Base-by-base conservation (phyloP, 352 stramenopile species). In the Globisporangium okanoganense region DNA sequence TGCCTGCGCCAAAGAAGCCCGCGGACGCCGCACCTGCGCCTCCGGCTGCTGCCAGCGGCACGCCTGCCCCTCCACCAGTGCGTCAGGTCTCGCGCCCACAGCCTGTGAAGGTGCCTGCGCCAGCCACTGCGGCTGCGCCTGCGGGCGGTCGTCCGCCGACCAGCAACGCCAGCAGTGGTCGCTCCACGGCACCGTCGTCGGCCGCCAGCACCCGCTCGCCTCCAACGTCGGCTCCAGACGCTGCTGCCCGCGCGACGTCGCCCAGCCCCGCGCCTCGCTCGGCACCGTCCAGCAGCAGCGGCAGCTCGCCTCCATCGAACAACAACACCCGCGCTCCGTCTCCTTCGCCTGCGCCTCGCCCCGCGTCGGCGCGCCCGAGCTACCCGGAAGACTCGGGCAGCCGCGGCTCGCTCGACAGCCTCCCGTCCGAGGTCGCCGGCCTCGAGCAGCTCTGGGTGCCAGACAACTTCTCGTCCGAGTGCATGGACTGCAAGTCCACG, bases 361-460 rank as follows among this genome's bases (percentile, higher is more conserved):
- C 53, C 10, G 44, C 22, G 14, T 31, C 57, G 47, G 50, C 69
- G 48, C 71, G 71, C 41, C 41, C 61, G 13, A 74, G 58, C 48
- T 22, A 65, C 24, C 53, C 55, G 6, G 54, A 58, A 3, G 71
- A 74, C 12, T 56, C 64, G 43, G 60, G 33, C 22, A 62, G 72
- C 25, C 83, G 82, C 36, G 62, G 70, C 25, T 90, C 79, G 41
- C 66, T 90, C 16, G 79, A 90, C 63, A 64, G 66, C 38, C 53
- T 82, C 29, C 79, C 79, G 0, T 55, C 72, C 0, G 79, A 87
- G 38, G 83, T 92, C 3, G 82, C 85, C 5, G 79, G 80, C 5
- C 76, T 95, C 3, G 82, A 95, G 56, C 85, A 93, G 70, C 78
- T 95, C 48, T 95, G 85, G 85, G 83, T 95, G 31, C 85, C 85